Percentiles rank a stretch among this genome's conserved stretches.
Evolutionary conservation across 495 filamentous ascomycete species (phyloP).

Genomic region (Penicillium longicatenatum): DNA sequence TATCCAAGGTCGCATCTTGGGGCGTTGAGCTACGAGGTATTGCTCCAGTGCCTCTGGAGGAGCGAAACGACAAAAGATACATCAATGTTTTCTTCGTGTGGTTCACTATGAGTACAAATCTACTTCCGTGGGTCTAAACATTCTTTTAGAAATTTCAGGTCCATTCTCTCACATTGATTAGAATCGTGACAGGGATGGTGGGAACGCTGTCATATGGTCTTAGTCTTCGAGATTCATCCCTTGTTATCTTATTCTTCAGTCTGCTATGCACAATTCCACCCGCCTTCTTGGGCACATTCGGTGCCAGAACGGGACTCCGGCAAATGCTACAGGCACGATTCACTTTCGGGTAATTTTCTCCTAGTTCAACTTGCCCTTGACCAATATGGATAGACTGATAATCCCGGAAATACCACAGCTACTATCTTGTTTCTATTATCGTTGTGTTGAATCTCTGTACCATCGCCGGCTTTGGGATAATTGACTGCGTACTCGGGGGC

Average conservation of each 20-base stretch:
- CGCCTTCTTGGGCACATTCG: neutral
- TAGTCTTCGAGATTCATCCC: neutral
- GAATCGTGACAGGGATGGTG: conserved; percentile 2
- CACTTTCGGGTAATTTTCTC: neutral
- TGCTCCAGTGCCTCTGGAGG: conserved; percentile 1
- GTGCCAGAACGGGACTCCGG: neutral
- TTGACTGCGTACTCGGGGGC: neutral
- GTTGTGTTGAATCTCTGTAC: neutral
- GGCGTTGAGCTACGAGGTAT: neutral
- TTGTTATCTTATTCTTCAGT: conserved; percentile 1
- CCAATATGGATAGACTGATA: neutral
- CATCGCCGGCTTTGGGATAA: neutral
- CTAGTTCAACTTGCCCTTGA: neutral
- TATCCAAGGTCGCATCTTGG: neutral
- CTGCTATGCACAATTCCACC: neutral
- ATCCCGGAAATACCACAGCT: neutral
- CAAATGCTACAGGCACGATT: neutral
- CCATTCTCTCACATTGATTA: neutral
- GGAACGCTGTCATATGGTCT: conserved; percentile 1
- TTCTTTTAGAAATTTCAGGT: neutral
- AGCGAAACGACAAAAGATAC: neutral
- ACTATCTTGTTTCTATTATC: neutral
- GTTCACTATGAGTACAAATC: conserved; percentile 3
- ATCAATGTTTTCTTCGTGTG: neutral
- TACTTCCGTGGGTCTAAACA: neutral